Base-by-base conservation (phyloP, 2,329 filamentous ascomycete genomes). In the Elsinoe necatrix region DNA sequence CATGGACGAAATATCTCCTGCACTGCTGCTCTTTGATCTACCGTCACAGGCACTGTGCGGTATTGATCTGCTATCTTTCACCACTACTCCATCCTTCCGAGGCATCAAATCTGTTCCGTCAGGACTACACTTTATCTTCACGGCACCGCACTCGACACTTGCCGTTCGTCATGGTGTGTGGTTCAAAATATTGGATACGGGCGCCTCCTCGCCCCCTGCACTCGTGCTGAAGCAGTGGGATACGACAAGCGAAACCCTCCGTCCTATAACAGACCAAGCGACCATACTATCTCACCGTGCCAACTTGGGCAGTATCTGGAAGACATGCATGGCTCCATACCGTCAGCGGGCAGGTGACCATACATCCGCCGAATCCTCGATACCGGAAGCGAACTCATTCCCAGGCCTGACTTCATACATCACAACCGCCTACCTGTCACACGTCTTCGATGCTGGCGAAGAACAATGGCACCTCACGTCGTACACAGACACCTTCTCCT, bases 61-160 rank as follows among this genome's bases (percentile, higher is more conserved):
- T 59, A 77, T 81, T 64, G 69, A 80, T 65, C 61, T 79, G 50
- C 74, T 84, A 51, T 81, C 81, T 45, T 85, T 85, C 68, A 83
- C 80, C 14, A 80, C 80, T 3, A 80, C 81, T 9, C 72, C 79
- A 9, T 77, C 78, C 54, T 85, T 85, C 67, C 75, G 76, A 57
- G 82, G 82, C 25, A 77, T 85, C 62, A 81, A 78, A 60, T 75
- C 80, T 61, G 63, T 85, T 3, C 79, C 81, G 0, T 63, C 71
- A 1, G 82, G 82, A 42, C 75, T 78, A 64, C 82, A 85, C 64
- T 84, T 85, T 61, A 68, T 83, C 16, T 85, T 84, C 65, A 80
- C 77, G 0, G 78, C 80, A 21, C 76, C 78, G 18, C 81, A 79
- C 56, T 74, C 76, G 51, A 78, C 77, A 2, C 72, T 83, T 12